phyloP scores from a whole-genome alignment of 2,329 filamentous ascomycete genomes.

The Paramyrothecium roridum region DNA sequence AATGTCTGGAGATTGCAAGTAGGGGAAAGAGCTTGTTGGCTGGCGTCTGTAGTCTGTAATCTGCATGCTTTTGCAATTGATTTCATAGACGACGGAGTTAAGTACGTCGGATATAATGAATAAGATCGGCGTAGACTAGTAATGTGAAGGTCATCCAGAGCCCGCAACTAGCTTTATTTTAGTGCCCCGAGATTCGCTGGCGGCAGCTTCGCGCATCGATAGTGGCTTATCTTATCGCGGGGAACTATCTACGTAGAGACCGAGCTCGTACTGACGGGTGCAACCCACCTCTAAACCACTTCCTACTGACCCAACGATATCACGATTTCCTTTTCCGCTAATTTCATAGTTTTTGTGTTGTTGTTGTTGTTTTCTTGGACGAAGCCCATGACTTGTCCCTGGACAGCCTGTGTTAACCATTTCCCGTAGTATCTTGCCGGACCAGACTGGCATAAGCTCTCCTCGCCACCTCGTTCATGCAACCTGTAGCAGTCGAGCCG shows the following conservation, averaged over 20 bases:
- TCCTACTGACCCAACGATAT: not conserved
- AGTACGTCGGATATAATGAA: not conserved
- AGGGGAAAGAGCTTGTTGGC: no score
- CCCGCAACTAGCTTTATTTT: not conserved
- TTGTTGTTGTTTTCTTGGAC: no score
- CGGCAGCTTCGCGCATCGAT: not conserved
- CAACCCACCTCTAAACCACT: not conserved
- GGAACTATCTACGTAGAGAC: not conserved
- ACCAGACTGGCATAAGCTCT: not conserved
- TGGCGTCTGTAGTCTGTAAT: no score
- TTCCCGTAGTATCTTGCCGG: constrained; percentile 9
- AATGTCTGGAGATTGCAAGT: no score
- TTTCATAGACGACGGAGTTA: constrained; percentile 5
- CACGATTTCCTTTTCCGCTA: constrained; percentile 1
- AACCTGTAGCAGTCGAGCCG: constrained; percentile 23
- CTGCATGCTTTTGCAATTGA: not conserved
- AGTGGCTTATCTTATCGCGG: constrained; percentile 21
- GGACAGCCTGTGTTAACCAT: constrained; percentile 3
- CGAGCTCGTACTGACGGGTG: not conserved
- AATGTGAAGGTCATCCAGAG: no score
- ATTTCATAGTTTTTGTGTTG: no score
- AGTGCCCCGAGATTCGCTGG: not conserved
- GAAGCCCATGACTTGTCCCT: no score
- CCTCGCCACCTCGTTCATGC: constrained; percentile 22
- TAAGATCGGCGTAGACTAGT: not conserved